Evolutionary conservation across 2,329 filamentous ascomycete genomes (phyloP).

Genomic region (Plenodomus tracheiphilus): DNA sequence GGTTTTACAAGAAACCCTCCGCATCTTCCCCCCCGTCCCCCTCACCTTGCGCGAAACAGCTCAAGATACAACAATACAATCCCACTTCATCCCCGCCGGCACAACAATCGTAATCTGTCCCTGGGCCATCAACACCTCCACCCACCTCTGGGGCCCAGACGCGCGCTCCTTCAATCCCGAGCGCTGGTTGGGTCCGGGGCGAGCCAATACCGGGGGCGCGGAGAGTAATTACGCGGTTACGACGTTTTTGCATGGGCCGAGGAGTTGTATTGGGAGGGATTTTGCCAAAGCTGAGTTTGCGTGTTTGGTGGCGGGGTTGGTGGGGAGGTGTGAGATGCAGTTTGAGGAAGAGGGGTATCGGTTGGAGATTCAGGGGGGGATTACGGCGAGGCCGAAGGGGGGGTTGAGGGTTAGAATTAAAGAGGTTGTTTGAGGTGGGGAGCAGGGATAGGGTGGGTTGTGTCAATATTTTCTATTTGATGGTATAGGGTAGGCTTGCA

Average conservation of each 20-base stretch:
- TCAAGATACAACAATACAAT: slow-evolving; percentile 66
- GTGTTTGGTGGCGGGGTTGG: slow-evolving; percentile 74
- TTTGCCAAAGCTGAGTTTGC: slow-evolving; percentile 87
- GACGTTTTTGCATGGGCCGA: slow-evolving; percentile 84
- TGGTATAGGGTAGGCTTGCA: too few relatives aligned
- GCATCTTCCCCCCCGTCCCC: slow-evolving; percentile 72
- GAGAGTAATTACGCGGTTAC: slow-evolving; percentile 75
- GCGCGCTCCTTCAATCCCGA: slow-evolving; percentile 76
- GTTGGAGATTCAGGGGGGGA: slow-evolving; percentile 67
- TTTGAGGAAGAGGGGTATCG: slow-evolving; percentile 63
- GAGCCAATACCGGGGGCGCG: slow-evolving; percentile 68
- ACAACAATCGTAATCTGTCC: slow-evolving; percentile 69
- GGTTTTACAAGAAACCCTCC: slow-evolving; percentile 76
- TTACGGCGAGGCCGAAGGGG: slow-evolving; percentile 73
- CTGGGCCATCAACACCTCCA: slow-evolving; percentile 70
- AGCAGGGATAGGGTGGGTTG: background rate
- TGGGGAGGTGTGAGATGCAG: slow-evolving; percentile 73
- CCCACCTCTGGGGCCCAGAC: slow-evolving; percentile 74
- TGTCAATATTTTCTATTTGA: too few relatives aligned
- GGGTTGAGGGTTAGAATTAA: slow-evolving; percentile 72
- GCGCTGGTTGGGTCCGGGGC: slow-evolving; percentile 53
- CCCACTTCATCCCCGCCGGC: slow-evolving; percentile 68
- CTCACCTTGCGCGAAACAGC: slow-evolving; percentile 69
- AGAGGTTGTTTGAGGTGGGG: slow-evolving; percentile 12
- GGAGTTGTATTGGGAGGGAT: slow-evolving; percentile 79